phyloP scores from a whole-genome alignment of 140 eudicot genomes.

The Flaveria floridana region DNA sequence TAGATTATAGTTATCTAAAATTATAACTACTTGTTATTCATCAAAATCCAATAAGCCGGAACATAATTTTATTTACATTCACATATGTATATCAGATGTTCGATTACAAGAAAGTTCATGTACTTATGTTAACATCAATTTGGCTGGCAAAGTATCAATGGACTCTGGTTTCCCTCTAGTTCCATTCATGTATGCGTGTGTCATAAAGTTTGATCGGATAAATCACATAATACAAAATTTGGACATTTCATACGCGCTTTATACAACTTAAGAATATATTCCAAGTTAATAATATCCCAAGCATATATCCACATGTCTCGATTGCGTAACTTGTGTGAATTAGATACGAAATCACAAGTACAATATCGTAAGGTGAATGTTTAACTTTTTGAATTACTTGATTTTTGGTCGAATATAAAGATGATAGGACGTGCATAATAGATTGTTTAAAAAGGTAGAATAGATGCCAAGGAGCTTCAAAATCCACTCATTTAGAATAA shows the following conservation, averaged over 20 bases:
- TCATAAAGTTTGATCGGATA: background rate
- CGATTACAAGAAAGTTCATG: too few relatives aligned
- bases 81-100: too few relatives aligned
- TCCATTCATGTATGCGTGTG: background rate
- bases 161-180: background rate
- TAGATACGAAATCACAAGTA: conserved; percentile 17
- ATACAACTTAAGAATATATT: conserved; percentile 23
- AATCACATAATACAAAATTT: background rate
- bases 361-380: conserved; percentile 24
- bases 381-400: conserved; percentile 30
- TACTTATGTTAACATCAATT: too few relatives aligned
- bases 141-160: too few relatives aligned
- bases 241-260: conserved; percentile 14
- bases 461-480: conserved; percentile 31
- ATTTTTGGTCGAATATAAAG: conserved; percentile 33
- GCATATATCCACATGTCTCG: conserved; percentile 30
- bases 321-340: conserved; percentile 26
- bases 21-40: too few relatives aligned
- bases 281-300: conserved; percentile 16
- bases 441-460: conserved; percentile 31
- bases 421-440: conserved; percentile 29
- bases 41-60: too few relatives aligned
- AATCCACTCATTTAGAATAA: conserved; percentile 40
- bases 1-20: too few relatives aligned
- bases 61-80: too few relatives aligned